A percentile compares a stretch with the other conserved stretches of the same genome.
Evolutionary conservation across 371 early-diverging fungal species (phyloP).

Genomic region (Funneliformis caledonium): DNA sequence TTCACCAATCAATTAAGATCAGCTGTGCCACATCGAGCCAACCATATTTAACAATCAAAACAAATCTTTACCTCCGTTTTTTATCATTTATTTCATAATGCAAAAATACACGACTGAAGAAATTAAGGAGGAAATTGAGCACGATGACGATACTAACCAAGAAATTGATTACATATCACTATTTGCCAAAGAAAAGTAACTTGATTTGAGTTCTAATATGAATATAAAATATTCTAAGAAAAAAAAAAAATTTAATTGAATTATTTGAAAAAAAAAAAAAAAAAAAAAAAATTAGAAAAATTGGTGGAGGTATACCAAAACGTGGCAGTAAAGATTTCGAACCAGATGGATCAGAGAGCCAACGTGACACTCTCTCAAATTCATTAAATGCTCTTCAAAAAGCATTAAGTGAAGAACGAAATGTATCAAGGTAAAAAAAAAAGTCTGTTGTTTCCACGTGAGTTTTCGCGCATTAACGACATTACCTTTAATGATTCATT

Average conservation of each 20-base stretch:
- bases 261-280: background rate
- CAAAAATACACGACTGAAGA: background rate
- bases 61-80: too few relatives aligned
- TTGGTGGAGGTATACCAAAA: background rate
- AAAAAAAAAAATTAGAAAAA: background rate
- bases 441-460: too few relatives aligned
- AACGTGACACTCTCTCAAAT: background rate
- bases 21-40: too few relatives aligned
- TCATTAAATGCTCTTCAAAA: conserved; percentile 13
- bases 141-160: background rate
- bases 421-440: conserved; percentile 4
- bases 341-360: background rate
- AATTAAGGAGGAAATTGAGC: background rate
- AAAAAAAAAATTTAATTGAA: background rate
- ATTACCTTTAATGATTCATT: background rate
- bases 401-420: conserved; percentile 11
- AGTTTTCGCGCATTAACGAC: background rate
- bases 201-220: background rate
- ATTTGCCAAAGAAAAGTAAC: conserved; percentile 14
- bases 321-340: conserved; percentile 14
- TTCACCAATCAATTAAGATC: too few relatives aligned
- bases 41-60: too few relatives aligned
- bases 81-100: too few relatives aligned
- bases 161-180: background rate
- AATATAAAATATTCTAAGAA: background rate